Conservation (phyloP, 2,329 filamentous ascomycete genomes). For the Talaromyces sp. region DNA sequence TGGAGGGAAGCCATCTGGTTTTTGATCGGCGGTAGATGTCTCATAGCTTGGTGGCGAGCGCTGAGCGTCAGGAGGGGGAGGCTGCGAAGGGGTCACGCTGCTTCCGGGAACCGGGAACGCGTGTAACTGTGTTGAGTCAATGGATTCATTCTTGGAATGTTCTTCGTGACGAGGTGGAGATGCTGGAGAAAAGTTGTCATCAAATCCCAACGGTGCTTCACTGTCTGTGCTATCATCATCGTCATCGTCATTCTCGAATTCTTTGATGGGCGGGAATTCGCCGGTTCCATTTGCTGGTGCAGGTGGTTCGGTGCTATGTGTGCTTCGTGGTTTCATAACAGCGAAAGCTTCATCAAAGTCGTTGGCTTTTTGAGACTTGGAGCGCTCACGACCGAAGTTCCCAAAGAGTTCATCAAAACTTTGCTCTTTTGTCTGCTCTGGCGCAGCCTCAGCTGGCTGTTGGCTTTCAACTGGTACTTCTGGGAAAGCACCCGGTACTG, state of each 20-base stretch:
- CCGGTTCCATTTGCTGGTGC: conserved; percentile 43
- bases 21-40: conserved; percentile 24
- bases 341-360: conserved; percentile 49
- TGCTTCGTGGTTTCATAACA: conserved; percentile 44
- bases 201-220: conserved; percentile 67
- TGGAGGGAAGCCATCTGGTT: conserved; percentile 30
- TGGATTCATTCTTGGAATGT: conserved; percentile 29
- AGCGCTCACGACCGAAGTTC: conserved; percentile 41
- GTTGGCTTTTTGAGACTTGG: conserved; percentile 44
- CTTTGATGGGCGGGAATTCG: conserved; percentile 93
- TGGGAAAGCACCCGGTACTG: conserved; percentile 50
- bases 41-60: conserved; percentile 51
- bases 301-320: conserved; percentile 27
- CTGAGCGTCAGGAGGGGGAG: conserved; percentile 55
- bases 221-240: conserved; percentile 74
- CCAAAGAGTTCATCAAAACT: conserved; percentile 48
- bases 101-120: conserved; percentile 41
- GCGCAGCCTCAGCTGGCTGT: conserved; percentile 21
- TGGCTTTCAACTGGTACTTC: conserved; percentile 12
- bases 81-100: conserved; percentile 30
- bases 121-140: conserved; percentile 36
- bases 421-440: conserved; percentile 32
- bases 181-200: conserved; percentile 81
- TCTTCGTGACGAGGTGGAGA: conserved; percentile 38
- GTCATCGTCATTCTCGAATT: conserved; percentile 60